These are phyloP conservation scores for Cryptococcus sp. DNA, from an alignment of 1,284 basidiomycete species.

Conservation along the genomic window DNA sequence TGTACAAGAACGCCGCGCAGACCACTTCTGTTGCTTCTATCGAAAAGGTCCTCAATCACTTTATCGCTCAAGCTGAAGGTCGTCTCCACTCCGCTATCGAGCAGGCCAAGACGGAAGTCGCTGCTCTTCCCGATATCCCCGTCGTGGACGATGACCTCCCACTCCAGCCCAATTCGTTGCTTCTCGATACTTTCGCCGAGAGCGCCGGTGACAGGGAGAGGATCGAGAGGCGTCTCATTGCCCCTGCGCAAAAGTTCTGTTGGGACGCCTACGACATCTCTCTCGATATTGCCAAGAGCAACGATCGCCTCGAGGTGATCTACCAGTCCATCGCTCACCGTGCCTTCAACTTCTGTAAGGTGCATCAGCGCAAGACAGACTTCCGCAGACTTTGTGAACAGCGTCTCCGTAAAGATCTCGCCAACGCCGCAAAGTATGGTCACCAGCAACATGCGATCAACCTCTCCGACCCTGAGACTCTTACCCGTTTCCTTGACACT, in stretches of 20 bases:
- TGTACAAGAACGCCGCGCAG: constrained; percentile 95
- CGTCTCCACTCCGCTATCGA: constrained; percentile 86
- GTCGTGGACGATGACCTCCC: constrained; percentile 47
- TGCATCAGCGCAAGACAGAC: constrained; percentile 92
- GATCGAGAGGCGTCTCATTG: constrained; percentile 92
- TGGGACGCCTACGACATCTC: constrained; percentile 99
- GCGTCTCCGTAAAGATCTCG: constrained; percentile 81
- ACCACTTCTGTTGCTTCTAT: constrained; percentile 89
- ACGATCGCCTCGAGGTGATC: constrained; percentile 87
- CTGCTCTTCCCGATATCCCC: constrained; percentile 70
- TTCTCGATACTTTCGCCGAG: constrained; percentile 50
- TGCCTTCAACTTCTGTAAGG: constrained; percentile 95
- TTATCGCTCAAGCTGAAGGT: constrained; percentile 82
- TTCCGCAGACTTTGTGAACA: constrained; percentile 98
- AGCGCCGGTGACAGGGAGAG: constrained; percentile 82
- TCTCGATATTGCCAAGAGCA: constrained; percentile 95
- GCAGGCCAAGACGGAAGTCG: constrained; percentile 67
- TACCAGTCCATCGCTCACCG: constrained; percentile 97
- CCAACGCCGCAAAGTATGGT: constrained; percentile 93
- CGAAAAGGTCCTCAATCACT: constrained; percentile 86
- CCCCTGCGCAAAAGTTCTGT: constrained; percentile 95
- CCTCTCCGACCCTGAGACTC: constrained; percentile 91
- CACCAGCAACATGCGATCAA: constrained; percentile 98
- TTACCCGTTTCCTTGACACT: constrained; percentile 96
- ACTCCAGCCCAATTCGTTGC: constrained; percentile 48